A percentile compares a stretch with the other conserved stretches of the same genome.
Evolutionary conservation across 2,329 filamentous ascomycete species (phyloP).

Genomic region (Colletotrichum paranaense): DNA sequence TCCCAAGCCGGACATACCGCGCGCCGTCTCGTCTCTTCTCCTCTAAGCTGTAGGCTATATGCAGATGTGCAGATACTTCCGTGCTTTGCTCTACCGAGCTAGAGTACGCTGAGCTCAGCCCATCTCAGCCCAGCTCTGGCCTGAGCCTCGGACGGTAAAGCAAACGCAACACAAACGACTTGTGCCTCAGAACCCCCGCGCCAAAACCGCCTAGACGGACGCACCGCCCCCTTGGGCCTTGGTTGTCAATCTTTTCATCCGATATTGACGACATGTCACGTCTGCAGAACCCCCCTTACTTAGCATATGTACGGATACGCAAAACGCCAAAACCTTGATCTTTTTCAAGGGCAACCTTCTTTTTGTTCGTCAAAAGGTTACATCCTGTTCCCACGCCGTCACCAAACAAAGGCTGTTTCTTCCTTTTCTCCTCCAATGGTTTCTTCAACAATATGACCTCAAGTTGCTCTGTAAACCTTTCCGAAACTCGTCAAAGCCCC

Average conservation of each 20-base stretch:
- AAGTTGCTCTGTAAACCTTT: background rate
- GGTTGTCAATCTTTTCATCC: conserved; percentile 30
- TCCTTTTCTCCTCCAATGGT: background rate
- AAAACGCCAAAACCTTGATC: conserved; percentile 18
- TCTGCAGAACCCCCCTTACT: conserved; percentile 22
- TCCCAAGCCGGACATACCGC: background rate
- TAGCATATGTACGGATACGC: too few species aligned
- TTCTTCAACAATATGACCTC: too few species aligned
- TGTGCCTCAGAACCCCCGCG: conserved; percentile 21
- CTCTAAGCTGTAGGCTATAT: background rate
- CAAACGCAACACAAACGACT: conserved; percentile 11
- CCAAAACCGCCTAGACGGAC: background rate
- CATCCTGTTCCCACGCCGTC: background rate
- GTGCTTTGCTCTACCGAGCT: background rate
- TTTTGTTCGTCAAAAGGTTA: background rate
- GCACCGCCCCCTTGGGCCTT: background rate
- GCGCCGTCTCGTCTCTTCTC: conserved; percentile 5
- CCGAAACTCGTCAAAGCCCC: background rate
- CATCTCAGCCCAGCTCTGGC: too few species aligned
- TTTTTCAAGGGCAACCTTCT: background rate
- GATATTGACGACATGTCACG: conserved; percentile 16
- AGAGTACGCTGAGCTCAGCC: too few species aligned
- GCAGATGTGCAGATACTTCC: background rate
- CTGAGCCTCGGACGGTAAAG: background rate
- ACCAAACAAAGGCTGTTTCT: conserved; percentile 16